Evolutionary conservation across 306 rosid species (phyloP).

Genomic region (Cucumis sativus): Cucumber_9930_V3 NC_026656.2:4346001-4346500

Average conservation of each 20-base stretch:
- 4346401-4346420: constrained; percentile 86
- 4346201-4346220: constrained; percentile 96
- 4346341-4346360: constrained; percentile 97
- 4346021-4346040: constrained; percentile 79
- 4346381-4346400: constrained; percentile 97
- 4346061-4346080: constrained; percentile 97
- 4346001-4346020: constrained; percentile 32
- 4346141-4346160: constrained; percentile 3
- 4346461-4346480: not conserved
- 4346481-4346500: not conserved
- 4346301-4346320: constrained; percentile 38
- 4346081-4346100: constrained; percentile 74
- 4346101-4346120: not conserved
- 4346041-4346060: constrained; percentile 86
- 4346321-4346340: constrained; percentile 90
- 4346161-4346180: constrained; percentile 63
- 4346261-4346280: not conserved
- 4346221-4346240: constrained; percentile 34
- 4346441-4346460: not conserved
- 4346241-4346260: not conserved
- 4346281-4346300: not conserved
- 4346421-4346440: constrained; percentile 12
- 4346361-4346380: constrained; percentile 92
- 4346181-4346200: constrained; percentile 94
- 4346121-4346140: not conserved